A percentile compares a stretch with the other conserved stretches of the same genome.
Conservation (phyloP, 1,284 basidiomycete genomes). For the Sanghuangporus weigelae region DNA sequence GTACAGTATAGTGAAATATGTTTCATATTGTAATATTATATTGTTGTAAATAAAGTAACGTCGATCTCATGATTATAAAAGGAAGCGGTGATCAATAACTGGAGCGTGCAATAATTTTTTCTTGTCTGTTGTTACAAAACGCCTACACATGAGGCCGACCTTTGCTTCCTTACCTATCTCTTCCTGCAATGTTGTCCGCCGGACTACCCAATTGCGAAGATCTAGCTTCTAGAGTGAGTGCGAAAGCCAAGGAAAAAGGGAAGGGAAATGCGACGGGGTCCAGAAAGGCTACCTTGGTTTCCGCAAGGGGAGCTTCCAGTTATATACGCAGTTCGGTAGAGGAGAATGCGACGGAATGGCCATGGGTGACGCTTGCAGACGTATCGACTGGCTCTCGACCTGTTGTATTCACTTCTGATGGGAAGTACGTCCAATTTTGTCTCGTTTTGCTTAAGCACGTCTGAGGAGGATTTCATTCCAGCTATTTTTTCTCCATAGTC, state of each 20-base stretch:
- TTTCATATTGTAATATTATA: background rate
- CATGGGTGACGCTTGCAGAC: constrained; percentile 71
- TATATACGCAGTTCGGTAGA: background rate
- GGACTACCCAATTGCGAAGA: background rate
- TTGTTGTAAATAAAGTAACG: background rate
- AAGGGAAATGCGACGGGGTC: constrained; percentile 9
- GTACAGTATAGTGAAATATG: background rate
- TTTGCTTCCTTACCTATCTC: background rate
- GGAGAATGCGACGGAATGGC: constrained; percentile 42
- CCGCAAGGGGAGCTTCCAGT: background rate
- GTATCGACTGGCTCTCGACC: constrained; percentile 59
- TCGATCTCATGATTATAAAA: background rate
- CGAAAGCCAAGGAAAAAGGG: constrained; percentile 8
- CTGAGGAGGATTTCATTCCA: constrained; percentile 28
- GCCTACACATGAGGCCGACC: background rate
- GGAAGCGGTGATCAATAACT: background rate
- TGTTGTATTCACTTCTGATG: constrained; percentile 81
- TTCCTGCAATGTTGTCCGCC: background rate
- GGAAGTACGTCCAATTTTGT: constrained; percentile 52
- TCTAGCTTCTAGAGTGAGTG: background rate
- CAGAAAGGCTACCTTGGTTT: background rate
- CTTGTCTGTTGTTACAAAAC: background rate
- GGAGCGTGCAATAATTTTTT: constrained; percentile 4
- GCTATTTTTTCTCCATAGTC: constrained; percentile 84
- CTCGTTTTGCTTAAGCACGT: constrained; percentile 17